Evolutionary conservation across 192 early-diverging fungal species (phyloP), one percentile per base, ranked within the genome.

Genomic region (Rhizophlyctis rosea): DNA sequence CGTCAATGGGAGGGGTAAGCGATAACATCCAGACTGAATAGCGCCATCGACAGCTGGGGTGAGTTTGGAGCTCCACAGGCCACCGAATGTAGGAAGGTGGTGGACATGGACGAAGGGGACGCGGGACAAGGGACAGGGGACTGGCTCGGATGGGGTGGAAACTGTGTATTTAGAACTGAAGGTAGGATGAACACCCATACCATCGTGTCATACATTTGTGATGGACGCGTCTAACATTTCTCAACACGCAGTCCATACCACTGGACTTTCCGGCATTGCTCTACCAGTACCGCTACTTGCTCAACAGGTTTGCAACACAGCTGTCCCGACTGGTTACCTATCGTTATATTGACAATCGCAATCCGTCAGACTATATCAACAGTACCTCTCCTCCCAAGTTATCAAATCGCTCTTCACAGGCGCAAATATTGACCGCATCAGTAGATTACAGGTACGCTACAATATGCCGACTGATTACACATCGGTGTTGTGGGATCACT

Each of bases 251-350:
- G 79, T 89, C 85, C 65, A 73, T 78, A 36, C 90, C 95, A 0
- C 73, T 95, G 34, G 87, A 87, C 0, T 73, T 88, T 11, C 70
- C 81, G 0, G 81, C 87, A 13, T 87, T 98, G 24, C 94, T 98
- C 62, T 95, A 95, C 71, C 92, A 98, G 72, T 98, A 95, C 62
- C 77, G 85, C 53, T 86, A 93, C 50, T 76, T 98, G 16, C 61
- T 65, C 34, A 61, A 61, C 4, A 57, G 73, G 72, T 71, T 35
- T 28, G 39, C 35, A 24, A 24, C 25, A 23, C 27, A 47, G 33
- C 33, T 64, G 0, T 34, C 25, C 27, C 34, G 35, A 21, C 25
- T 50, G 21, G 29, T 30, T 11, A 29, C 54, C 21, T 21, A 30
- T 7, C 3, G 4, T 24, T 29, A 9, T 50, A 31, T 32, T 21